Percentiles rank a stretch among this genome's conserved stretches.
Conservation (phyloP, 495 filamentous ascomycete genomes). For the Podospora fimiseda region DNA sequence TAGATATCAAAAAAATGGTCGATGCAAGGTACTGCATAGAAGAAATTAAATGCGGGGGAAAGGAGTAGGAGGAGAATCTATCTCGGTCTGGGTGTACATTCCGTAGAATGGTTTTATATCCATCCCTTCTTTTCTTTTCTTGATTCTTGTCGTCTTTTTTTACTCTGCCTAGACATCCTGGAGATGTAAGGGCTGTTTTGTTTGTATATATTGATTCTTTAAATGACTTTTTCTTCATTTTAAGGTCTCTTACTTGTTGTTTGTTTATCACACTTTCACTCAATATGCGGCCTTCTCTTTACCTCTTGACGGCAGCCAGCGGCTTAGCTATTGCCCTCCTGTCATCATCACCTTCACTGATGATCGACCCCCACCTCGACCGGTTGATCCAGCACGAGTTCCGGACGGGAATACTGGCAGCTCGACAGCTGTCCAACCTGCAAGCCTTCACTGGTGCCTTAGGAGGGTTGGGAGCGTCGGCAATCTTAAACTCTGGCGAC, state of each 20-base stretch:
- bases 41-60: too few relatives aligned
- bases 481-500: constrained; percentile 33
- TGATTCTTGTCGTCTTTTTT: too few relatives aligned
- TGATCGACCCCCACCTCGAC: background rate
- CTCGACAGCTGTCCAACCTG: constrained; percentile 14
- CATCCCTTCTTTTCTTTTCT: too few relatives aligned
- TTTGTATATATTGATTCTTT: too few relatives aligned
- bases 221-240: too few relatives aligned
- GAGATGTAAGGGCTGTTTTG: too few relatives aligned
- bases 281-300: background rate
- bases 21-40: too few relatives aligned
- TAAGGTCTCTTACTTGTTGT: background rate
- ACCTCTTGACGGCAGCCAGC: background rate
- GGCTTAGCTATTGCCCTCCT: background rate
- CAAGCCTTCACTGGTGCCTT: constrained; percentile 21
- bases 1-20: too few relatives aligned
- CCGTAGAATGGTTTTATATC: too few relatives aligned
- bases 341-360: background rate
- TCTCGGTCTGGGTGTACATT: too few relatives aligned
- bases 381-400: background rate
- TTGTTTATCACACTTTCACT: background rate
- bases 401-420: background rate
- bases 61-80: too few relatives aligned
- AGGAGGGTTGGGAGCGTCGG: constrained; percentile 18
- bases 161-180: too few relatives aligned